A percentile compares a stretch with the other conserved stretches of the same genome.
Conservation (phyloP, 495 filamentous ascomycete species). For the Aspergillus homomorphus region DNA sequence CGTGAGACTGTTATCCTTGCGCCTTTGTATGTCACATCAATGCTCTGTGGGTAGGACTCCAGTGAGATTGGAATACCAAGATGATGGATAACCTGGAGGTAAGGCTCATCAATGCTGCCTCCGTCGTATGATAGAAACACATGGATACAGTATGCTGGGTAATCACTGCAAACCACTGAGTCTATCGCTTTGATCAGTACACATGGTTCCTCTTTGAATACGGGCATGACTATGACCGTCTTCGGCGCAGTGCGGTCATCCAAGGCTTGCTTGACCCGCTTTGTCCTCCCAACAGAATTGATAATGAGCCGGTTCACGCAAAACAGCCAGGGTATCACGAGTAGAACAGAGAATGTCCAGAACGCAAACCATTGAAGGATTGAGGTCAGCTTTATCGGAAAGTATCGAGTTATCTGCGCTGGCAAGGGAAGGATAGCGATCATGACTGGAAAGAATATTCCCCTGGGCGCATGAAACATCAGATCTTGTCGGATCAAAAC, state of each 20-base stretch:
- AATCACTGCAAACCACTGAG: conserved; percentile 92
- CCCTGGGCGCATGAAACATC: conserved; percentile 43
- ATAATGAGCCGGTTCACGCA: conserved; percentile 89
- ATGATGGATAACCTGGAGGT: conserved; percentile 81
- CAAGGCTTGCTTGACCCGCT: conserved; percentile 77
- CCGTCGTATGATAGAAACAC: conserved; percentile 97
- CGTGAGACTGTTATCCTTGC: conserved; percentile 88
- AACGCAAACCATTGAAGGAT: conserved; percentile 95
- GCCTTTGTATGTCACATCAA: conserved; percentile 81
- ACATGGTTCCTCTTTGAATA: conserved; percentile 88
- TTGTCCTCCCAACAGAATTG: conserved; percentile 74
- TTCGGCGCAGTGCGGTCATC: conserved; percentile 88
- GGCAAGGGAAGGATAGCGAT: conserved; percentile 89
- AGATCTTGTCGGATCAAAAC: no score
- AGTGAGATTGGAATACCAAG: conserved; percentile 80
- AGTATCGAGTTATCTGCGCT: conserved; percentile 60
- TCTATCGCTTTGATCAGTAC: conserved; percentile 86
- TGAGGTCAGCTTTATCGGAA: conserved; percentile 62
- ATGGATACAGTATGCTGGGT: conserved; percentile 89
- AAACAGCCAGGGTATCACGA: conserved; percentile 88
- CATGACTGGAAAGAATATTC: conserved; percentile 91
- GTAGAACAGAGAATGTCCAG: conserved; percentile 82
- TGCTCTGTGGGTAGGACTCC: conserved; percentile 79
- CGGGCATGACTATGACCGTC: conserved; percentile 96
- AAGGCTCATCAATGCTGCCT: conserved; percentile 81